Base-by-base conservation (phyloP, 1,284 basidiomycete species). In the Marasmius tenuissimus region DNA sequence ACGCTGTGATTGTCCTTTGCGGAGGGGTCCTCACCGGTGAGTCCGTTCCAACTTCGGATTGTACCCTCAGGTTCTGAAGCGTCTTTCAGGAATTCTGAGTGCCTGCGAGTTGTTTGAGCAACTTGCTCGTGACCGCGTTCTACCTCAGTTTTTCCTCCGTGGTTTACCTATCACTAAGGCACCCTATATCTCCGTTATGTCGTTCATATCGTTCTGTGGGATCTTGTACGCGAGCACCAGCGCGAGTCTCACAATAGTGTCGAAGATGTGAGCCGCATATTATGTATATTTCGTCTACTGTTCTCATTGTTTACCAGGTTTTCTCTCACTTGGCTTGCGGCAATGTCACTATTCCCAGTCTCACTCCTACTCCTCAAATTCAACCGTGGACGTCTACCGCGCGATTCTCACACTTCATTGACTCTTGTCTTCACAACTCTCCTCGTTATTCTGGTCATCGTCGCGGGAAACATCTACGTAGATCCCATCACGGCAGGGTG, bases 21-120 rank as follows among this genome's bases (percentile, higher is more conserved):
- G 88, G 86, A 4, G 88, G 87, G 1, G 83, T 90, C n/a, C 76
- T 91, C 18, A 86, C 87, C 49, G 89, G 89, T 79, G 67, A 49
- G 64, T 59, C 0, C 20, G 20, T 35, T 40, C 38, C 54, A 33
- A 59, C 50, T 27, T 35, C 22, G 11, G 49, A 37, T 35, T 40
- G 1, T 27, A 27, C 4, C 14, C 12, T 12, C 9, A 40, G 56
- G 47, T 49, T 45, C 64, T 58, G 67, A 16, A 47, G 58, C 33
- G 33, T 27, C 57, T 16, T 45, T 14, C 16, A 84, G 85, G 85
- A 1, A 84, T 88, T 22, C 70, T 86, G 39, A 83, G 84, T 48
- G 85, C 85, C 22, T 84, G 82, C 65, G 84, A 87, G 62, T 78
- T 90, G 12, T 71, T 88, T 50, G 79, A 82, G 51, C 79, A 87